Base-by-base conservation (phyloP, 1,284 basidiomycete species). In the Termitomyces sp. region DNA sequence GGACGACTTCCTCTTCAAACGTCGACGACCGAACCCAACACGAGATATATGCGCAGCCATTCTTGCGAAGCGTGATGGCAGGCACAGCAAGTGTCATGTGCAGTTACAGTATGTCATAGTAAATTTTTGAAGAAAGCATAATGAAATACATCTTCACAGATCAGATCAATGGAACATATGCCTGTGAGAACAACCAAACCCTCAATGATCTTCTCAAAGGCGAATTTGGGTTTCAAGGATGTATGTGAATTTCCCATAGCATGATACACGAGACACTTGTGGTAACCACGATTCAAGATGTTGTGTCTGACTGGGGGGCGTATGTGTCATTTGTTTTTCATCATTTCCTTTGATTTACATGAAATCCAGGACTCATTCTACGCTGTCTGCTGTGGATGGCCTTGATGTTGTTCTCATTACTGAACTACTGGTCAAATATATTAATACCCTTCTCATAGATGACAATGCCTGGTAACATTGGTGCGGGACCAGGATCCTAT, bases 191-290 rank as follows among this genome's bases (percentile, higher is more conserved):
- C 63, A 76, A 84, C 62, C 78, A 84, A 60, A 76, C 83, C 35
- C 68, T 92, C 65, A 93, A 92, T 70, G 78, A 83, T 51, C 75
- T 93, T 35, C 73, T 94, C 55, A 94, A 94, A 72, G 72, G 75
- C 26, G 88, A 93, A 69, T 80, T 83, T 51, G 86, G 84, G 3
- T 93, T 91, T 77, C 84, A 86, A 66, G 91, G 91, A 21, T 88
- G 76, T 79, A 55, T 61, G 76, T 66, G 19, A 48, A 52, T 28
- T 35, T 51, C 3, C 5, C 13, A 13, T 16, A 28, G 1, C 5
- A 8, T 16, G 28, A 3, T 9, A 14, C 18, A 41, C 16, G 21
- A 30, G 30, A 21, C 7, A 3, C 21, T 24, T 24, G 21, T 44
- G 13, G n/a, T 37, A 18, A 46, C 21, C 18, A 14, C 16, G 19